Evolutionary conservation across 768 basidiomycete genomes (phyloP).

Genomic region (Russula compacta): DNA sequence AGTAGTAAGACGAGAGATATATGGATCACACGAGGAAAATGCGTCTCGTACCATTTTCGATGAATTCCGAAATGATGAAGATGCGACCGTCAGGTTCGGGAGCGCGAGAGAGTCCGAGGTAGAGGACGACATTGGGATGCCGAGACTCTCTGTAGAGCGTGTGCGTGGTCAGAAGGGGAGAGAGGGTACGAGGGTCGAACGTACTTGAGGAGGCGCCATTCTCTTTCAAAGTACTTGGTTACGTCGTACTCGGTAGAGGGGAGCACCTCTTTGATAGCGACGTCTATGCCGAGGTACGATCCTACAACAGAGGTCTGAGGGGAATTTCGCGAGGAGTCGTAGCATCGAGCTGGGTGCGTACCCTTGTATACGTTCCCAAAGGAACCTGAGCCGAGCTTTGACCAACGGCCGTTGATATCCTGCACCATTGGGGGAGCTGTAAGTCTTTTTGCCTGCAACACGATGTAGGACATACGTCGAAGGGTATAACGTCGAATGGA

Average conservation of each 20-base stretch:
- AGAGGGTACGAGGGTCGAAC: constrained; percentile 18
- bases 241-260: constrained; percentile 90
- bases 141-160: constrained; percentile 53
- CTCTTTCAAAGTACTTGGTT: constrained; percentile 96
- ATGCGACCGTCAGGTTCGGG: constrained; percentile 75
- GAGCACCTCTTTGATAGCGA: constrained; percentile 94
- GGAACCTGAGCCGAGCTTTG: constrained; percentile 84
- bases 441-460: neutral
- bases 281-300: constrained; percentile 88
- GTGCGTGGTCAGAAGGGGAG: neutral
- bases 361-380: constrained; percentile 92
- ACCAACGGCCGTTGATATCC: constrained; percentile 86
- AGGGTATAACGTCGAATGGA: constrained; percentile 84
- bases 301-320: constrained; percentile 34
- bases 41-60: constrained; percentile 55
- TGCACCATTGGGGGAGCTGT: constrained; percentile 23
- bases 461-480: constrained; percentile 43
- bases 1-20: neutral
- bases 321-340: constrained; percentile 18
- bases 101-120: constrained; percentile 80
- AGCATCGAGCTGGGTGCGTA: constrained; percentile 24
- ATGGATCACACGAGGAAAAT: neutral
- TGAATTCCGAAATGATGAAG: constrained; percentile 92
- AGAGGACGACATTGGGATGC: constrained; percentile 89
- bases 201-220: constrained; percentile 93